Base-by-base conservation (phyloP, 306 rosid species). In the Lagenaria siceraria region DNA sequence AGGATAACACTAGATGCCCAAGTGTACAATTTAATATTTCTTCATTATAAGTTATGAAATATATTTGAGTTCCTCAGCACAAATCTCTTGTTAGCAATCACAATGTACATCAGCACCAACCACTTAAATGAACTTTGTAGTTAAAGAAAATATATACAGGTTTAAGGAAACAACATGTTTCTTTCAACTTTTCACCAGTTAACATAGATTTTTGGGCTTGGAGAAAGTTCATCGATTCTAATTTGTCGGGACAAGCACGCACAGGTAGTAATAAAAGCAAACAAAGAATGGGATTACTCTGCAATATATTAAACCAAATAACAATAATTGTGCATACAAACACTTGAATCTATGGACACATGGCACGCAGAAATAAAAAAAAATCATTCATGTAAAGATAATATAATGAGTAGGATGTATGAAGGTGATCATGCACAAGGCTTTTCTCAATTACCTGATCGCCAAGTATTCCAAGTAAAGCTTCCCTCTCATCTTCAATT, bases 401-500 rank as follows among this genome's bases (percentile, higher is more conserved):
- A n/a, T 13, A 66, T 38, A n/a, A 66, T 9, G 11, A n/a, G 53
- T 10, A 40, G 25, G 46, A 21, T 38, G 52, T 40, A 68, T 4
- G 74, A n/a, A 65, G 48, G 8, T 4, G 52, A 66, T 6, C 10
- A 66, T 4, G 74, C 74, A 38, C 18, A n/a, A 40, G 19, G 74
- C 9, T 65, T 65, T 36, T 68, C 53, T 68, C 53, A 17, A 40
- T 85, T 90, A 91, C 98, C 97, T 91, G 90, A 77, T 84, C 90
- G 38, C 86, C 78, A 27, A 89, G 88, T 66, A 86, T 76, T 83
- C 84, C 89, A 77, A 88, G 87, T 75, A 91, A 85, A 84, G 85
- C 76, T 54, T 83, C 95, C 83, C 83, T 85, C 83, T 88, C 94
- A 61, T 81, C 90, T 85, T 91, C 95, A 81, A 91, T 77, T 56